Percentiles rank a stretch among this genome's conserved stretches.
Conservation (phyloP, 2,329 filamentous ascomycete species). For the Ophiosphaerella herpotricha region DNA sequence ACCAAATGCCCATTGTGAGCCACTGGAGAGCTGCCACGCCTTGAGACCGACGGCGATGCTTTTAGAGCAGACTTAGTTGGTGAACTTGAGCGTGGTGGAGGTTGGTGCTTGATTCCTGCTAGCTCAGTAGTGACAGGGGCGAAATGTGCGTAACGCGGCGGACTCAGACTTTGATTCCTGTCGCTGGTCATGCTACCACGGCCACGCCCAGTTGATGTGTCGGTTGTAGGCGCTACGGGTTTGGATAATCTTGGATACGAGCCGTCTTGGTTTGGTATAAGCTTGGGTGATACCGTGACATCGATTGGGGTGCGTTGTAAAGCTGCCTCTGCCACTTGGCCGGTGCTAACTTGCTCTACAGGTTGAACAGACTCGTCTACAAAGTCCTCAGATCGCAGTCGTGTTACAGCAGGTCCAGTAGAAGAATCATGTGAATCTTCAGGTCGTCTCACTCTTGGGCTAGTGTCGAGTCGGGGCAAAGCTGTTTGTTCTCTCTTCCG, state of each 20-base stretch:
- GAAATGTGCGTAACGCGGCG: slow-evolving; percentile 71
- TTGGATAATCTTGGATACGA: slow-evolving; percentile 29
- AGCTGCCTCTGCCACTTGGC: slow-evolving; percentile 19
- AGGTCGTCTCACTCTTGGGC: slow-evolving; percentile 4
- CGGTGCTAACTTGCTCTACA: slow-evolving; percentile 26
- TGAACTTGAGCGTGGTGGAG: slow-evolving; percentile 71
- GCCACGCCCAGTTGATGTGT: slow-evolving; percentile 10
- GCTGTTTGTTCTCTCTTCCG: slow-evolving; percentile 15
- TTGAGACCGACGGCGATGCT: slow-evolving; percentile 60
- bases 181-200: slow-evolving; percentile 26
- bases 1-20: slow-evolving; percentile 56
- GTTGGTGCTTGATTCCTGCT: slow-evolving; percentile 65
- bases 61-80: slow-evolving; percentile 80
- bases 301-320: slow-evolving; percentile 11
- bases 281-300: slow-evolving; percentile 20
- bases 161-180: slow-evolving; percentile 56
- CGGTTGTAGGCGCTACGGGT: slow-evolving; percentile 9
- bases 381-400: slow-evolving; percentile 48
- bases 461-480: slow-evolving; percentile 3
- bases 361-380: slow-evolving; percentile 47
- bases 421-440: slow-evolving; percentile 9
- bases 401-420: slow-evolving; percentile 10
- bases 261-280: slow-evolving; percentile 31
- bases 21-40: slow-evolving; percentile 51
- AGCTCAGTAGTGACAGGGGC: slow-evolving; percentile 59